These are phyloP conservation scores for Terfezia claveryi DNA, from an alignment of 495 filamentous ascomycete genomes.

Conservation along the genomic window DNA sequence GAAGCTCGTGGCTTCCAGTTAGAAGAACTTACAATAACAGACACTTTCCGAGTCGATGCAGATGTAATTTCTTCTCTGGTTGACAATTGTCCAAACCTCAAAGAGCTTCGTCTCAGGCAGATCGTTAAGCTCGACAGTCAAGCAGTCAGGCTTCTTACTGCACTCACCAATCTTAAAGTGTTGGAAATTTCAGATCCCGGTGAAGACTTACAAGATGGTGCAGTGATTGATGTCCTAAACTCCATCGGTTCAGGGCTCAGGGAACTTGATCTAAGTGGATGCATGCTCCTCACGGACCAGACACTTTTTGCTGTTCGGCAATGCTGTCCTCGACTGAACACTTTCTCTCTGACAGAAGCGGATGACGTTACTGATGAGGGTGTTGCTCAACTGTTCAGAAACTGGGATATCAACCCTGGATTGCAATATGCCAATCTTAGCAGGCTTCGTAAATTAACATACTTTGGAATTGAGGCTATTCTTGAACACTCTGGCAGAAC, in stretches of 20 bases:
- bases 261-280: slow-evolving; percentile 9
- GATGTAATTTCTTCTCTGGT: slow-evolving; percentile 11
- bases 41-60: slow-evolving; percentile 9
- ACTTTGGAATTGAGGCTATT: slow-evolving; percentile 5
- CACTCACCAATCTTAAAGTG: slow-evolving; percentile 4
- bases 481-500: slow-evolving; percentile 8
- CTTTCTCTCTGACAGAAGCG: slow-evolving; percentile 8
- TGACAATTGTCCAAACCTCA: slow-evolving; percentile 14
- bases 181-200: slow-evolving; percentile 12
- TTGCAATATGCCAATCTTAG: slow-evolving; percentile 5
- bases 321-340: slow-evolving; percentile 7
- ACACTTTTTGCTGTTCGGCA: slow-evolving; percentile 4
- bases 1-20: slow-evolving; percentile 5
- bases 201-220: slow-evolving; percentile 9
- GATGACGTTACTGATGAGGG: slow-evolving; percentile 7
- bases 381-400: slow-evolving; percentile 7
- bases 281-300: slow-evolving; percentile 1
- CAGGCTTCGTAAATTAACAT: slow-evolving; percentile 4
- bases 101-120: slow-evolving; percentile 6
- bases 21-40: slow-evolving; percentile 6
- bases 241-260: slow-evolving; percentile 9
- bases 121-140: slow-evolving; percentile 8
- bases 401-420: slow-evolving; percentile 9
- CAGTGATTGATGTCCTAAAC: slow-evolving; percentile 6
- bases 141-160: slow-evolving; percentile 3